Conservation (phyloP, 805 yeast genomes). For the Starmerella floris region DNA sequence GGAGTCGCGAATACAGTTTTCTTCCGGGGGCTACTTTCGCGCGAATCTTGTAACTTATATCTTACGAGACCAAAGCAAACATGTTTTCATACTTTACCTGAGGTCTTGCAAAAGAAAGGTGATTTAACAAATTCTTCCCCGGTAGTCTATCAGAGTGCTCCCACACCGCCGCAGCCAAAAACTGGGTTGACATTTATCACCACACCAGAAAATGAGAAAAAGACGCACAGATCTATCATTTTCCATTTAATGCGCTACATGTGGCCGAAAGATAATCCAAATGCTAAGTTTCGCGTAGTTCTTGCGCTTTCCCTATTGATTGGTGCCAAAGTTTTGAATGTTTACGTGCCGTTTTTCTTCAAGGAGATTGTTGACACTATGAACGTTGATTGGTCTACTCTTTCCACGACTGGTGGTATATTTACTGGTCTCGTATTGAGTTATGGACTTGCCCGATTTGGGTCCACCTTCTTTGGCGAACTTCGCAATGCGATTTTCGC, state of each 20-base stretch:
- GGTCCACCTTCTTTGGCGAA: slow-evolving; percentile 89
- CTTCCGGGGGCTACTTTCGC: too few species aligned
- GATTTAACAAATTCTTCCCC: too few species aligned
- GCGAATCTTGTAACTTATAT: too few species aligned
- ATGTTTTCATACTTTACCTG: too few species aligned
- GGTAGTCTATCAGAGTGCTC: too few species aligned
- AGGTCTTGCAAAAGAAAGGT: too few species aligned
- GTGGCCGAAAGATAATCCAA: slow-evolving; percentile 28
- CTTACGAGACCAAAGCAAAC: too few species aligned
- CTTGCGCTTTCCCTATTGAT: slow-evolving; percentile 62
- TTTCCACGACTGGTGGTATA: slow-evolving; percentile 37
- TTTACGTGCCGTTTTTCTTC: slow-evolving; percentile 92
- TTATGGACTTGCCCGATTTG: slow-evolving; percentile 88
- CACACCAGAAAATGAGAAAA: not conserved
- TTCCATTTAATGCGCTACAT: slow-evolving; percentile 24
- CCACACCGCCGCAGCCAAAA: too few species aligned
- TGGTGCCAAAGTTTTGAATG: slow-evolving; percentile 72
- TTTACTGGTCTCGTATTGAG: slow-evolving; percentile 47
- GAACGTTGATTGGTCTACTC: slow-evolving; percentile 76
- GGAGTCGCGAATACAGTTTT: too few species aligned
- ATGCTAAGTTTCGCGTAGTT: slow-evolving; percentile 53
- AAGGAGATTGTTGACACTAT: slow-evolving; percentile 77
- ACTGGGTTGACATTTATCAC: not conserved
- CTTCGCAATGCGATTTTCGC: slow-evolving; percentile 92
- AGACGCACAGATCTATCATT: slow-evolving; percentile 19